Conservation (phyloP, 1,284 basidiomycete genomes). For the Rhodotorula sp. region DNA sequence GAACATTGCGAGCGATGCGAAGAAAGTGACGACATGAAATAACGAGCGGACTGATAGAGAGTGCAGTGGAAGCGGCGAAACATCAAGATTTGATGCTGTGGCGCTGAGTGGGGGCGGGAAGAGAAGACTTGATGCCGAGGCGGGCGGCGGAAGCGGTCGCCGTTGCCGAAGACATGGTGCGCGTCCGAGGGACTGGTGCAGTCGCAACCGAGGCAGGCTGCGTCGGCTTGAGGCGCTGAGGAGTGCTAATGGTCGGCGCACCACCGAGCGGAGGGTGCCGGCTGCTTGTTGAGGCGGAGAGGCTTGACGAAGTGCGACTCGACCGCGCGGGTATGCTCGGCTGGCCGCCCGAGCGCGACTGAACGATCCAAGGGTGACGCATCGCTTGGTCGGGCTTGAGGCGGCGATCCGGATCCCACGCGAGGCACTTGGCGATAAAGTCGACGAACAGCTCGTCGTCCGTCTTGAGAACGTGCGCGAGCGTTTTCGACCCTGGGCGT, state of each 20-base stretch:
- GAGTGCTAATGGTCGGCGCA: neutral
- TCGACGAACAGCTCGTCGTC: conserved; percentile 82
- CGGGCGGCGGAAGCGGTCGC: neutral
- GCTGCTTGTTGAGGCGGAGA: conserved; percentile 1
- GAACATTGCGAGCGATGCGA: too few species aligned
- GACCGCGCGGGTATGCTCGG: neutral
- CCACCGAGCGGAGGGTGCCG: conserved; percentile 10
- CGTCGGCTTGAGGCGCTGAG: conserved; percentile 19
- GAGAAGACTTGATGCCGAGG: conserved; percentile 10
- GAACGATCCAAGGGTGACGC: conserved; percentile 42
- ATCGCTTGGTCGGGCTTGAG: conserved; percentile 88
- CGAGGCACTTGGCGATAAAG: conserved; percentile 88
- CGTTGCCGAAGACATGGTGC: conserved; percentile 18
- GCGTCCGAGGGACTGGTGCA: conserved; percentile 8
- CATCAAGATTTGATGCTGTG: too few species aligned
- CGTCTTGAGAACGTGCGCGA: conserved; percentile 81
- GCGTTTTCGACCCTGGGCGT: conserved; percentile 83
- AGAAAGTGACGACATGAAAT: too few species aligned
- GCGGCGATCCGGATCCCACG: conserved; percentile 96
- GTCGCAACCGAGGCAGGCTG: conserved; percentile 16
- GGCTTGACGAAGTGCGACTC: conserved; percentile 15
- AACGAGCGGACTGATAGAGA: too few species aligned
- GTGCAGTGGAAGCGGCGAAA: too few species aligned
- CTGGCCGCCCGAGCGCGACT: neutral
- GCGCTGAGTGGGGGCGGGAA: too few species aligned